Evolutionary conservation across 345 rosid species (phyloP), one percentile per base, ranked within the genome.

Genomic region (Gossypium ekmanianum): DNA sequence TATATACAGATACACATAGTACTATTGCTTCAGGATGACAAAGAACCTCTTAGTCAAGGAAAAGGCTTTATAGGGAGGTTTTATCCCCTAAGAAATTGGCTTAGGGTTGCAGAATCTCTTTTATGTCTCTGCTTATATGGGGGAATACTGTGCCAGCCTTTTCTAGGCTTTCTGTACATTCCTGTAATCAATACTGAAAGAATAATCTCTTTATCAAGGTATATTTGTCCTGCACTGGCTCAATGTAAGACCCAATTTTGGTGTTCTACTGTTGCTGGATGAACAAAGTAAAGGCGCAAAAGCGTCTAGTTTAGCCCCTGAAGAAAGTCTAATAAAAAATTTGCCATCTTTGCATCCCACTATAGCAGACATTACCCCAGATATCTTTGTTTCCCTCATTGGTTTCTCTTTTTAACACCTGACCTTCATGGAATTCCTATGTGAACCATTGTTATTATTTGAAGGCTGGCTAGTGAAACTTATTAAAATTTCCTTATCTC

Each of bases 351-450:
- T 74, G 73, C 79, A 76, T 61, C 78, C 80, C 22, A 57, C 59
- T 22, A 39, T 48, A 55, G 80, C 61, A 72, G 81, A 80, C 44
- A 74, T 29, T 29, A 70, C 51, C 73, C 11, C 85, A 85, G 87
- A 90, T 87, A 86, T 45, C 44, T 16, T 39, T 56, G 41, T 55
- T 66, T 12, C 26, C 9, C 20, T 52, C 61, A 10, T 11, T 1
- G 1, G 59, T 69, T 65, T 66, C 45, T 64, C 52, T 59, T 61
- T 17, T 13, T 73, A 57, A 57, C 54, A 44, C 57, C 65, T 8
- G 18, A 2, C 50, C 17, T 20, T 71, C 50, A n/a, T 6, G 50
- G 48, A 17, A 70, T 50, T n/a, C 39, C 54, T 58, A 9, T 20
- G 26, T 73, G 45, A 22, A 24, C 75, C 41, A 26, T 43, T 73